Percentiles rank a stretch among this genome's conserved stretches.
Conservation (phyloP, 2,329 filamentous ascomycete genomes). For the Pleochaeta shiraiana region DNA sequence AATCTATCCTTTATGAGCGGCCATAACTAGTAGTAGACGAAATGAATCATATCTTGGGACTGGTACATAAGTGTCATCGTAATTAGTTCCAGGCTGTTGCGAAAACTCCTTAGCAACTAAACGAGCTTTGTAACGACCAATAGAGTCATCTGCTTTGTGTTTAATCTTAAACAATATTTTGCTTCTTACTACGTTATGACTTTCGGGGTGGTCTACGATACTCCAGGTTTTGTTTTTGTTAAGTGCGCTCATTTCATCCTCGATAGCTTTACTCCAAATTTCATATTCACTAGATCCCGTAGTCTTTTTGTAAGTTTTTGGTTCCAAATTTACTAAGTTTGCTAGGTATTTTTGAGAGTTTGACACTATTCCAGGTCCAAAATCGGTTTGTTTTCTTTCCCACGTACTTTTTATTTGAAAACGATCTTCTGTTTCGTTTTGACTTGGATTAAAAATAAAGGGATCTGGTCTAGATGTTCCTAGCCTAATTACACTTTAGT, state of each 20-base stretch:
- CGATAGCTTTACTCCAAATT: neutral
- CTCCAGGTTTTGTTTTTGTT: slow-evolving; percentile 3
- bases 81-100: slow-evolving; percentile 2
- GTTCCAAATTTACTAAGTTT: neutral
- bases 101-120: slow-evolving; percentile 2
- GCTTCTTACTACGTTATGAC: neutral
- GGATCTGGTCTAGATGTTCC: too few relatives aligned
- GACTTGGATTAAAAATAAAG: too few relatives aligned
- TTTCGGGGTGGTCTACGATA: neutral
- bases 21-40: neutral
- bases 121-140: slow-evolving; percentile 3
- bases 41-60: neutral
- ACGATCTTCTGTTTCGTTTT: too few relatives aligned
- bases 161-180: slow-evolving; percentile 4
- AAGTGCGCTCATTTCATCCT: neutral
- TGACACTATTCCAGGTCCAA: neutral
- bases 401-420: neutral
- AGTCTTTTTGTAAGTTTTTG: neutral
- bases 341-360: neutral
- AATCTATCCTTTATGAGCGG: neutral
- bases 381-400: neutral
- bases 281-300: neutral
- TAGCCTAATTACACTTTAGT: too few relatives aligned
- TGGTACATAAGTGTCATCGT: neutral
- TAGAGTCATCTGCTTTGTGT: slow-evolving; percentile 3